These are phyloP conservation scores for Jacaranda mimosifolia DNA, from an alignment of 257 asterid genomes.

Conservation along the genomic window DNA sequence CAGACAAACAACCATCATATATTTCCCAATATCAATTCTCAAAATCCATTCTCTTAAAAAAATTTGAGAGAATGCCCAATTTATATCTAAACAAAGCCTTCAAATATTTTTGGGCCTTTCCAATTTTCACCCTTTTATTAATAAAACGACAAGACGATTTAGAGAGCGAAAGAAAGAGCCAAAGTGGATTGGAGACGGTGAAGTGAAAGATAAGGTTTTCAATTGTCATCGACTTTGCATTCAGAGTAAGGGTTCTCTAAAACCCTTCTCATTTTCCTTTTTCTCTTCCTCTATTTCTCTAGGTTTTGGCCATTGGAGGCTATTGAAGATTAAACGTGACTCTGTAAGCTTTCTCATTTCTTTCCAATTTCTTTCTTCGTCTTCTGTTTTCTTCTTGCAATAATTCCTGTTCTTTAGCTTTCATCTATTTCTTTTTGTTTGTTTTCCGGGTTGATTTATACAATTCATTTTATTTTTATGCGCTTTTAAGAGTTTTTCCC, in stretches of 20 bases:
- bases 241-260: neutral
- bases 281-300: neutral
- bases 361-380: neutral
- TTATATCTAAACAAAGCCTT: too few species aligned
- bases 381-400: neutral
- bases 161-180: too few species aligned
- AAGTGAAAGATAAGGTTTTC: conserved; percentile 36
- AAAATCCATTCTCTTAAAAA: too few species aligned
- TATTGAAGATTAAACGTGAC: neutral
- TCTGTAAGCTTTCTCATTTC: neutral
- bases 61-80: too few species aligned
- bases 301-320: neutral
- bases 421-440: neutral
- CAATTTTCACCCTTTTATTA: too few species aligned
- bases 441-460: too few species aligned
- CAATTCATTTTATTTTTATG: neutral
- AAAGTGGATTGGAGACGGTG: neutral
- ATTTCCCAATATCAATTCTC: too few species aligned
- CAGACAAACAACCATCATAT: too few species aligned
- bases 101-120: too few species aligned
- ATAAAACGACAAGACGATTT: too few species aligned
- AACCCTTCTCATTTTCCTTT: conserved; percentile 35
- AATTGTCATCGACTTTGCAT: conserved; percentile 26
- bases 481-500: neutral
- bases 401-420: neutral